Percentiles rank a stretch among this genome's conserved stretches.
Evolutionary conservation across 2,329 filamentous ascomycete species (phyloP).

Genomic region (Didymosphaeria variabile): DNA sequence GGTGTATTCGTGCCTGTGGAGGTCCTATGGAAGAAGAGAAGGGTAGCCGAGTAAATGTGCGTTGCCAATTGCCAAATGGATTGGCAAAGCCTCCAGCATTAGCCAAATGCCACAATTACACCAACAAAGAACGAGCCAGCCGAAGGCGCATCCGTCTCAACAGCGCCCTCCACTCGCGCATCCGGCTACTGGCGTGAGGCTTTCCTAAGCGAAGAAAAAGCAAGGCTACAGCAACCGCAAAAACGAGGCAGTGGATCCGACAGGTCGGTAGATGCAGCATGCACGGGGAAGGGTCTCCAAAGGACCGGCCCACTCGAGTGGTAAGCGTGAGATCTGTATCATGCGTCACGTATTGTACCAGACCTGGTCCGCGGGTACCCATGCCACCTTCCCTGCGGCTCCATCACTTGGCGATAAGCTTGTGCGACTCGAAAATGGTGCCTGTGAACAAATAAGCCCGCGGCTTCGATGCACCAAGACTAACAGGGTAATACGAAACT

Average conservation of each 20-base stretch:
- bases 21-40: conserved; percentile 20
- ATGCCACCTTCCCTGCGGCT: conserved; percentile 21
- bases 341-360: conserved; percentile 36
- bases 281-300: conserved; percentile 26
- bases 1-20: conserved; percentile 6
- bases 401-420: conserved; percentile 47
- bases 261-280: conserved; percentile 22
- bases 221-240: conserved; percentile 16
- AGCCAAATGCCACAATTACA: conserved; percentile 29
- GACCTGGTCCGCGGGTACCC: conserved; percentile 30
- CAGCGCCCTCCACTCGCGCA: conserved; percentile 13
- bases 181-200: conserved; percentile 16
- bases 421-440: conserved; percentile 39
- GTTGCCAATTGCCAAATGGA: conserved; percentile 24
- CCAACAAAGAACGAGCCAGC: conserved; percentile 31
- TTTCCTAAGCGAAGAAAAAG: conserved; percentile 33
- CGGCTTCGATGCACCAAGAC: conserved; percentile 38
- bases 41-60: conserved; percentile 17
- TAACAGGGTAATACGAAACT: conserved; percentile 31
- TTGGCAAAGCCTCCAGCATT: conserved; percentile 26
- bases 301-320: conserved; percentile 40
- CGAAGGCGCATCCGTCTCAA: conserved; percentile 26
- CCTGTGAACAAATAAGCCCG: conserved; percentile 34
- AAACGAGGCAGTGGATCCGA: conserved; percentile 35
- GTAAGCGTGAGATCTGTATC: conserved; percentile 42